Evolutionary conservation across 2,329 filamentous ascomycete genomes (phyloP), one percentile per base, ranked within the genome.

Genomic region (Colletotrichum tamarilloi): DNA sequence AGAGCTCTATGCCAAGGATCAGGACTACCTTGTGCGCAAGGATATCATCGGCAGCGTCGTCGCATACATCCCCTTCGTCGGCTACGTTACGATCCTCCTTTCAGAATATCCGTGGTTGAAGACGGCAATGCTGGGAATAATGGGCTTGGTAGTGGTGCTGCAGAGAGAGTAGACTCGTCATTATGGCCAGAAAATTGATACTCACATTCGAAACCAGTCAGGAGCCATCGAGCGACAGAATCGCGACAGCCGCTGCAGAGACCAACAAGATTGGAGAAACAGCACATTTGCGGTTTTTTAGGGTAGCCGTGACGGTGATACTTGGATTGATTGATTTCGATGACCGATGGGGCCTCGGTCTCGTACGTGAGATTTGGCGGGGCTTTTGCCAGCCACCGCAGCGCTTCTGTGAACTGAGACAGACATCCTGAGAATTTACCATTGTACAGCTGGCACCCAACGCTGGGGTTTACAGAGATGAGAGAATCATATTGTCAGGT

Each of bases 71-170:
- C 97, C 97, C 0, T 97, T 97, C 79, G 95, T 98, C 16, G 97
- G 97, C 76, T 98, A 98, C 80, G 95, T 98, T 58, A 99, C 97
- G 1, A 99, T 99, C 78, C 87, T 98, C 83, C 87, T 99, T 75
- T 97, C 94, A 75, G 97, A 99, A 82, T 92, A 99, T 81, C 97
- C 97, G 6, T 98, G 96, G 96, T 83, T 98, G 78, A 99, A 99
- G 90, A 97, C 94, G 56, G 96, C 92, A 30, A 94, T 98, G 92
- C 83, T 99, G 79, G 96, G 94, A 1, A 89, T 98, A 63, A 99
- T 99, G 97, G 97, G 96, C 1, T 82, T 98, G 78, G 91, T 97
- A 85, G 97, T 98, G 30, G 92, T 99, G 60, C 82, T 99, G 78
- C 97, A 99, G 82, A 87, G 95, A 79, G 97, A 99, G 86, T 98